Evolutionary conservation across 768 basidiomycete species (phyloP).

Genomic region (Tulasnella calospora): DNA sequence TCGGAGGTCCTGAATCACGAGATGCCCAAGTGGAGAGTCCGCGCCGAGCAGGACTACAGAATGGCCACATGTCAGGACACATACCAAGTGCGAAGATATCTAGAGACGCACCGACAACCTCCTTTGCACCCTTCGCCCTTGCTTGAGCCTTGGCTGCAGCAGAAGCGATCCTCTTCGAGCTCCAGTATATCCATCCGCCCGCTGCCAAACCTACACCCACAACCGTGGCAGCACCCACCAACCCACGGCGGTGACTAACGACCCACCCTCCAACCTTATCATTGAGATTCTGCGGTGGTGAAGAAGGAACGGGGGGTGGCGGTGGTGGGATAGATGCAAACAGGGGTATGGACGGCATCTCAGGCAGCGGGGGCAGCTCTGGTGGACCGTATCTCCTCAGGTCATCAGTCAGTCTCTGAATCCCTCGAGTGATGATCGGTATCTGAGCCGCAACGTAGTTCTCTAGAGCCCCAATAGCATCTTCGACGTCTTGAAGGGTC

Average conservation of each 20-base stretch:
- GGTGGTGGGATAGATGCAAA: slow-evolving; percentile 63
- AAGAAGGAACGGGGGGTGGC: slow-evolving; percentile 43
- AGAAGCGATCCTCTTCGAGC: slow-evolving; percentile 36
- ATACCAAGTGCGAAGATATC: slow-evolving; percentile 18
- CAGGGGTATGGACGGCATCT: slow-evolving; percentile 51
- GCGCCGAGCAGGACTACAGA: slow-evolving; percentile 71
- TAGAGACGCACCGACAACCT: slow-evolving; percentile 32
- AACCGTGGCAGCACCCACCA: slow-evolving; percentile 38
- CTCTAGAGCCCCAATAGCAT: slow-evolving; percentile 24
- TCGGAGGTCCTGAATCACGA: slow-evolving; percentile 69
- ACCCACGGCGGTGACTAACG: slow-evolving; percentile 55
- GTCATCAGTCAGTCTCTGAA: slow-evolving; percentile 69
- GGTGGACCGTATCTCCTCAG: slow-evolving; percentile 73
- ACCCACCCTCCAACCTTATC: slow-evolving; percentile 51
- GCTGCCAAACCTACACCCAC: slow-evolving; percentile 47
- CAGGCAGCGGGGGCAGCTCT: slow-evolving; percentile 41
- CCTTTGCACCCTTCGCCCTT: slow-evolving; percentile 31
- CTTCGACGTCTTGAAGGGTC: slow-evolving; percentile 27
- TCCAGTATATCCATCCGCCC: slow-evolving; percentile 58
- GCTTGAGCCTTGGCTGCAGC: slow-evolving; percentile 4
- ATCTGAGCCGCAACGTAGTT: slow-evolving; percentile 26
- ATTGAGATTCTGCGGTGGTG: slow-evolving; percentile 2
- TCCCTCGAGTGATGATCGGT: slow-evolving; percentile 29
- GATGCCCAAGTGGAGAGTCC: slow-evolving; percentile 60
- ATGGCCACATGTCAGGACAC: not conserved